Evolutionary conservation across 306 rosid genomes (phyloP).

Genomic region (Benincasa hispida): DNA sequence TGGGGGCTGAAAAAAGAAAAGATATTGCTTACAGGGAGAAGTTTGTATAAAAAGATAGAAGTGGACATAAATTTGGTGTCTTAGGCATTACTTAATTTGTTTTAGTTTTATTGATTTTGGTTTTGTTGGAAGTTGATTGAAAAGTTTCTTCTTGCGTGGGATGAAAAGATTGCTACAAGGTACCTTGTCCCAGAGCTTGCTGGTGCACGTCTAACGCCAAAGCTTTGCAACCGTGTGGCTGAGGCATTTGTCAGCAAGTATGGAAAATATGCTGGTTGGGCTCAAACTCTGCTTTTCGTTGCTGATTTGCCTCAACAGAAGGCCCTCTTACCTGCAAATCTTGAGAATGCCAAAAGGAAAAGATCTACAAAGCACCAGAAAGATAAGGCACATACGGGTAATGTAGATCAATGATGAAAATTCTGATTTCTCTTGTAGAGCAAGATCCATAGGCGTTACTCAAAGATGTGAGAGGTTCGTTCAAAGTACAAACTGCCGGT

Average conservation of each 20-base stretch:
- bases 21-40: background rate
- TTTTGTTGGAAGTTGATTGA: conserved; percentile 9
- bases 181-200: conserved; percentile 91
- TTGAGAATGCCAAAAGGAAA: conserved; percentile 23
- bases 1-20: background rate
- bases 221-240: conserved; percentile 58
- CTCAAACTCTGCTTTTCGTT: conserved; percentile 77
- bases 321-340: conserved; percentile 40
- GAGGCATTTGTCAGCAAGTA: conserved; percentile 77
- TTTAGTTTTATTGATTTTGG: background rate
- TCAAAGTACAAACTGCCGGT: background rate
- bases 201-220: conserved; percentile 67
- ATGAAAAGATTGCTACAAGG: conserved; percentile 10
- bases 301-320: conserved; percentile 88
- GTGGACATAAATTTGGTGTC: background rate
- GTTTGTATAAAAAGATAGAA: background rate
- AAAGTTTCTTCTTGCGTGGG: background rate
- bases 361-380: conserved; percentile 23
- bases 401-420: background rate
- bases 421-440: background rate
- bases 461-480: background rate
- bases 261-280: conserved; percentile 98
- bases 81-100: no score
- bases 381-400: conserved; percentile 6
- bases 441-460: background rate